Evolutionary conservation across 2,329 filamentous ascomycete species (phyloP).

Genomic region (Aspergillus ruber): DNA sequence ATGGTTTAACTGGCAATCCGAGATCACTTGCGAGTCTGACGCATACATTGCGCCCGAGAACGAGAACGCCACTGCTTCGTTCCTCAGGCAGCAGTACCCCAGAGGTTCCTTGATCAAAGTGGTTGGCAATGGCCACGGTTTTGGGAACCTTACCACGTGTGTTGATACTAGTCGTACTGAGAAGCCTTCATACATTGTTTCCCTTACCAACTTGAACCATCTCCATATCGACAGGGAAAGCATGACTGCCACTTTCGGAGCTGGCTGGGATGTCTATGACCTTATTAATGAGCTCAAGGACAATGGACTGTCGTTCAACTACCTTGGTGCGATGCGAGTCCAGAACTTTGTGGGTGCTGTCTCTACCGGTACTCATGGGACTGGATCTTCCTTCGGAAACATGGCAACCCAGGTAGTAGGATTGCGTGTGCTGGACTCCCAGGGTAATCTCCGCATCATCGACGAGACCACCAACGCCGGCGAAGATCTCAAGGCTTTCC

Average conservation of each 20-base stretch:
- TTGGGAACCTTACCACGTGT: slow-evolving; percentile 14
- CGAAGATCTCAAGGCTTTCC: slow-evolving; percentile 14
- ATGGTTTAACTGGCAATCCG: slow-evolving; percentile 16
- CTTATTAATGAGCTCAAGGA: slow-evolving; percentile 10
- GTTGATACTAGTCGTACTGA: slow-evolving; percentile 8
- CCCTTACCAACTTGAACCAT: slow-evolving; percentile 10
- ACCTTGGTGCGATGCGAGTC: slow-evolving; percentile 13
- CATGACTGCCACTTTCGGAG: slow-evolving; percentile 14
- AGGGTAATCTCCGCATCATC: slow-evolving; percentile 9
- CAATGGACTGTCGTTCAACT: slow-evolving; percentile 9
- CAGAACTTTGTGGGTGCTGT: slow-evolving; percentile 15
- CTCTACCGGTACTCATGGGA: slow-evolving; percentile 15
- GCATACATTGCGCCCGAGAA: slow-evolving; percentile 8
- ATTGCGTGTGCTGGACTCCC: slow-evolving; percentile 13
- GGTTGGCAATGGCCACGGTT: slow-evolving; percentile 15
- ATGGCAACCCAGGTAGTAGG: slow-evolving; percentile 11
- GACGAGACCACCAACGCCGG: slow-evolving; percentile 4
- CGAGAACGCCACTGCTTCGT: slow-evolving; percentile 6
- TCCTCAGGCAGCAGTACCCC: slow-evolving; percentile 10
- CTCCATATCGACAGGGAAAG: slow-evolving; percentile 10
- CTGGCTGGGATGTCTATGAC: slow-evolving; percentile 16
- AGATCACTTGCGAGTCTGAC: slow-evolving; percentile 12
- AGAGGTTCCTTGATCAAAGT: slow-evolving; percentile 10
- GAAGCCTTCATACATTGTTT: slow-evolving; percentile 11
- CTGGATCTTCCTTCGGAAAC: slow-evolving; percentile 7